Evolutionary conservation across 2,329 filamentous ascomycete genomes (phyloP).

Genomic region (Kalmusia sp.): DNA sequence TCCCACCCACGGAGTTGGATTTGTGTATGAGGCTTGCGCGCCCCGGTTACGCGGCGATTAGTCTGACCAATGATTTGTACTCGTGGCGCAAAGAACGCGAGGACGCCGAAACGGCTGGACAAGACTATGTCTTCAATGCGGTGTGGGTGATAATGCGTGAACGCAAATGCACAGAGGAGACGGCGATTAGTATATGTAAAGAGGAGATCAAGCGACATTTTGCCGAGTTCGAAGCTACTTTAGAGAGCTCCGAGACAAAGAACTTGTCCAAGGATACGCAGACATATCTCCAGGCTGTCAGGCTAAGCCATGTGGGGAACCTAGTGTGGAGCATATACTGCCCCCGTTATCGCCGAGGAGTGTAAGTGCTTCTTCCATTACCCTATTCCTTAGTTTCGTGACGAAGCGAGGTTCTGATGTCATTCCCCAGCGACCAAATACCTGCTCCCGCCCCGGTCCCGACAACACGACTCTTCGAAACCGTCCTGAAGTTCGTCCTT

Average conservation of each 20-base stretch:
- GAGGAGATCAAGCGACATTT: conserved; percentile 31
- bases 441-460: not conserved
- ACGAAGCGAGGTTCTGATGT: too few species aligned
- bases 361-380: not conserved
- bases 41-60: conserved; percentile 37
- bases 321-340: conserved; percentile 46
- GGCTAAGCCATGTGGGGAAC: conserved; percentile 43
- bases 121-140: conserved; percentile 46
- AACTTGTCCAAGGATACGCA: conserved; percentile 26
- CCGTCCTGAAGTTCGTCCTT: not conserved
- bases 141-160: conserved; percentile 52
- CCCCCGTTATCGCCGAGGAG: conserved; percentile 36
- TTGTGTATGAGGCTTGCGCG: conserved; percentile 10
- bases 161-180: conserved; percentile 28
- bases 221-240: conserved; percentile 18
- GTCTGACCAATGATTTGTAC: conserved; percentile 50
- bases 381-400: not conserved
- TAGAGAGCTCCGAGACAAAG: conserved; percentile 19
- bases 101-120: conserved; percentile 30
- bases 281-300: conserved; percentile 39
- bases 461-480: not conserved
- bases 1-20: conserved; percentile 27
- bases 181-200: conserved; percentile 31
- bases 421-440: not conserved
- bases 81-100: conserved; percentile 46